Evolutionary conservation across 306 rosid species (phyloP).

Genomic region (Vachellia collinsii): DNA sequence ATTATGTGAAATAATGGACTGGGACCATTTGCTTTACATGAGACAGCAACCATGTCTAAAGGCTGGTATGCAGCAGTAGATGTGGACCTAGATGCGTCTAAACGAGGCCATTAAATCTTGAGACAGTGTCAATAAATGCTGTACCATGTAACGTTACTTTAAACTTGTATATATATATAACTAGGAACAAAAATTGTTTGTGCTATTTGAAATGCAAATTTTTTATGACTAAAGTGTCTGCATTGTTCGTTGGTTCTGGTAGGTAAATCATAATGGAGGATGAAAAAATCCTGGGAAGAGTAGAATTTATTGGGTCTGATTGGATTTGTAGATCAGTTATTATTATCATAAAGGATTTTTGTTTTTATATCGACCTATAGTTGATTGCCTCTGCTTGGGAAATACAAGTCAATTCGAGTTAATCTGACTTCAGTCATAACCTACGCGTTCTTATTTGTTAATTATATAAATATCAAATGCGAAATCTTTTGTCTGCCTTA

Average conservation of each 20-base stretch:
- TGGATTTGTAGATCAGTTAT: neutral
- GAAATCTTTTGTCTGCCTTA: slow-evolving; percentile 9
- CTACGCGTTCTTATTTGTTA: neutral
- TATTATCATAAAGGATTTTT: neutral
- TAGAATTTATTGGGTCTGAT: neutral
- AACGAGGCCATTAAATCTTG: slow-evolving; percentile 1
- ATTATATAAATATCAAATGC: neutral
- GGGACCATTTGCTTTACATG: slow-evolving; percentile 5
- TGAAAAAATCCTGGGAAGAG: neutral
- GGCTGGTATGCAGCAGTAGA: slow-evolving; percentile 8
- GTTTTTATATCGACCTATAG: neutral
- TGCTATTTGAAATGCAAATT: neutral
- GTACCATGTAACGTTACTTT: slow-evolving; percentile 17
- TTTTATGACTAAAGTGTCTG: slow-evolving; percentile 16
- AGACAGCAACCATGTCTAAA: neutral
- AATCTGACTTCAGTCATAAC: neutral
- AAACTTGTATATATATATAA: neutral
- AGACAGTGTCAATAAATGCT: slow-evolving; percentile 17
- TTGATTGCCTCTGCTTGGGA: neutral
- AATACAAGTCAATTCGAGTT: neutral
- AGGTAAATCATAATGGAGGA: slow-evolving; percentile 7
- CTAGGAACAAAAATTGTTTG: neutral
- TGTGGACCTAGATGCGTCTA: slow-evolving; percentile 21
- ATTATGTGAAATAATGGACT: slow-evolving; percentile 17
- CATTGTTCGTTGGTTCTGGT: slow-evolving; percentile 1